Evolutionary conservation across 2,329 filamentous ascomycete genomes (phyloP).

Genomic region (Aulographum hederae): DNA sequence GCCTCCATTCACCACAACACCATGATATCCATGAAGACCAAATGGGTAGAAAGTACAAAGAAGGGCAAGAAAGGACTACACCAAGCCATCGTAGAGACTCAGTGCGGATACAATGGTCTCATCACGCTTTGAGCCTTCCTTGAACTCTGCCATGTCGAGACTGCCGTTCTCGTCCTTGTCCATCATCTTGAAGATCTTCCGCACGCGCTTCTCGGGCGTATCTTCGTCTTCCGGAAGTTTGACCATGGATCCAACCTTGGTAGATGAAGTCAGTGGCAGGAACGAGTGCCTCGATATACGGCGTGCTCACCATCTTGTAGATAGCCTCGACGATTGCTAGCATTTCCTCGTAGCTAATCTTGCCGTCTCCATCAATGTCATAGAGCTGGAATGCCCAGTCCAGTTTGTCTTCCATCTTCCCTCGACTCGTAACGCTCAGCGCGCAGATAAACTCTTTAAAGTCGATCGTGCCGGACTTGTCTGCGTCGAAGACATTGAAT

Average conservation of each 20-base stretch:
- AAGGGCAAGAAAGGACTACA: constrained; percentile 32
- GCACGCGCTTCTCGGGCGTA: constrained; percentile 93
- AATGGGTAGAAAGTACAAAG: too few species aligned
- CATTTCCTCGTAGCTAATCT: constrained; percentile 99
- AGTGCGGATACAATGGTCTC: constrained; percentile 96
- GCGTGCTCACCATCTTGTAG: constrained; percentile 76
- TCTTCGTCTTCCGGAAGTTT: constrained; percentile 97
- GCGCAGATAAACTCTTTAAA: constrained; percentile 99
- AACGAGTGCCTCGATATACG: neutral
- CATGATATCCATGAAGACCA: too few species aligned
- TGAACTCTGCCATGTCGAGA: constrained; percentile 94
- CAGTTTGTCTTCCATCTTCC: constrained; percentile 98
- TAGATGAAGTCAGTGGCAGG: constrained; percentile 8
- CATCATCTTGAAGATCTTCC: constrained; percentile 99
- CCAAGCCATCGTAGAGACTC: constrained; percentile 88
- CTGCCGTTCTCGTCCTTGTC: constrained; percentile 99
- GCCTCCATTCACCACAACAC: too few species aligned
- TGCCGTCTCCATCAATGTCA: constrained; percentile 96
- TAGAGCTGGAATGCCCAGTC: constrained; percentile 99
- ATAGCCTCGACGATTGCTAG: constrained; percentile 96
- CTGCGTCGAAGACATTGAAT: constrained; percentile 96
- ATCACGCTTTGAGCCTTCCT: constrained; percentile 96
- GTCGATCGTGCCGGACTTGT: constrained; percentile 94
- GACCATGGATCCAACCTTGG: constrained; percentile 92
- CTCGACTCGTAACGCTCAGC: constrained; percentile 85